A percentile compares a stretch with the other conserved stretches of the same genome.
Conservation (phyloP, 768 basidiomycete species). For the Hirschioporus abietinus region DNA sequence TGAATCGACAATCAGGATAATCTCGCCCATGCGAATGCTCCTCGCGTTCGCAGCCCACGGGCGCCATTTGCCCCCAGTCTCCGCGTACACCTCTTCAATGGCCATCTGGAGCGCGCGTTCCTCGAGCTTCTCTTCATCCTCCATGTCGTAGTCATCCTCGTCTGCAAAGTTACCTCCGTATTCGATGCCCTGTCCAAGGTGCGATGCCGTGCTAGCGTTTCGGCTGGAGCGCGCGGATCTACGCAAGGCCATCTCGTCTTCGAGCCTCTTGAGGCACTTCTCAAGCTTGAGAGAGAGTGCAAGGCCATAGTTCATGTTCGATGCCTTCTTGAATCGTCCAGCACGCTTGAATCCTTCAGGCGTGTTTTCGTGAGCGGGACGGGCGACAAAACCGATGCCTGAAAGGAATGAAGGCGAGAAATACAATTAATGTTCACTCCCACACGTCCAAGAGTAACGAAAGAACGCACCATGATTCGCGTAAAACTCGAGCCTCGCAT, state of each 20-base stretch:
- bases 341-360: conserved; percentile 73
- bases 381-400: conserved; percentile 77
- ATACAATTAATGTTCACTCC: too few species aligned
- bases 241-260: conserved; percentile 36
- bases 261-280: conserved; percentile 36
- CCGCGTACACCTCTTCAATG: conserved; percentile 64
- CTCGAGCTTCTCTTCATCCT: conserved; percentile 42
- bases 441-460: neutral
- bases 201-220: conserved; percentile 10
- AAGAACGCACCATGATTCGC: conserved; percentile 41
- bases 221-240: conserved; percentile 44
- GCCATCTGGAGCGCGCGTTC: conserved; percentile 70
- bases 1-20: conserved; percentile 80
- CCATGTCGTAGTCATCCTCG: conserved; percentile 27
- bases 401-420: too few species aligned
- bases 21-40: conserved; percentile 68
- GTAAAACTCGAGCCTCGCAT: conserved; percentile 69
- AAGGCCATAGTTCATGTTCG: conserved; percentile 86
- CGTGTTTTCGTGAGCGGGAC: conserved; percentile 59
- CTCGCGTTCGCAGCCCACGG: conserved; percentile 77
- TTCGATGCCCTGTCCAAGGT: neutral
- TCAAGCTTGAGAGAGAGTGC: conserved; percentile 60
- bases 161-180: conserved; percentile 19
- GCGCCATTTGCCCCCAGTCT: conserved; percentile 51
- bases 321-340: conserved; percentile 91